Percentiles rank a stretch among this genome's conserved stretches.
phyloP scores from a whole-genome alignment of 179 eudicot species.

The Gypsophila paniculata region DNA sequence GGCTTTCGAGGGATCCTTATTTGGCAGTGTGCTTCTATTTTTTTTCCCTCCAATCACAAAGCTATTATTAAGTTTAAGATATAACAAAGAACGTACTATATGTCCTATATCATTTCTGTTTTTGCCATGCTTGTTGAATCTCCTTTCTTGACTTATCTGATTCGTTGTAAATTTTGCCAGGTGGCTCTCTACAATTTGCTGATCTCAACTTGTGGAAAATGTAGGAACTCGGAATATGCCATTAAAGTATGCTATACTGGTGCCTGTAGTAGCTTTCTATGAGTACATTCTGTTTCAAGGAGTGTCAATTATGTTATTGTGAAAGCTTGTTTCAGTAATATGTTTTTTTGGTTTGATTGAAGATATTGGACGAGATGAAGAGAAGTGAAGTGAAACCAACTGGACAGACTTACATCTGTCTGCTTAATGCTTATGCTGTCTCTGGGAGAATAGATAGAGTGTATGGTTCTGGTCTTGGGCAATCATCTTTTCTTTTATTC shows the following conservation, averaged over 20 bases:
- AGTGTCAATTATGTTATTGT: not conserved
- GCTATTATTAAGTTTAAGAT: not conserved
- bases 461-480: constrained; percentile 43
- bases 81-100: not conserved
- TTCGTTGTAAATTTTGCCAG: constrained; percentile 26
- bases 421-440: constrained; percentile 84
- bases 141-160: not conserved
- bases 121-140: not conserved
- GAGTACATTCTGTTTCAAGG: not conserved
- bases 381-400: constrained; percentile 84
- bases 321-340: not conserved
- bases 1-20: not conserved
- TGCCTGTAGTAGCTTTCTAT: constrained; percentile 11
- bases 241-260: constrained; percentile 44
- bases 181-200: constrained; percentile 76
- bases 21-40: not conserved
- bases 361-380: constrained; percentile 94
- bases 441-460: constrained; percentile 76
- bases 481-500: not conserved
- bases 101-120: not conserved
- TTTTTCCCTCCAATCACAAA: not conserved
- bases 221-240: constrained; percentile 68
- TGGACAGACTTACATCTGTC: constrained; percentile 85
- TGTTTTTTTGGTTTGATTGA: constrained; percentile 25
- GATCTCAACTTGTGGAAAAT: constrained; percentile 81